Evolutionary conservation across 331 rosid species (phyloP), one percentile per base, ranked within the genome.

Genomic region (Acacia pycnantha): DNA sequence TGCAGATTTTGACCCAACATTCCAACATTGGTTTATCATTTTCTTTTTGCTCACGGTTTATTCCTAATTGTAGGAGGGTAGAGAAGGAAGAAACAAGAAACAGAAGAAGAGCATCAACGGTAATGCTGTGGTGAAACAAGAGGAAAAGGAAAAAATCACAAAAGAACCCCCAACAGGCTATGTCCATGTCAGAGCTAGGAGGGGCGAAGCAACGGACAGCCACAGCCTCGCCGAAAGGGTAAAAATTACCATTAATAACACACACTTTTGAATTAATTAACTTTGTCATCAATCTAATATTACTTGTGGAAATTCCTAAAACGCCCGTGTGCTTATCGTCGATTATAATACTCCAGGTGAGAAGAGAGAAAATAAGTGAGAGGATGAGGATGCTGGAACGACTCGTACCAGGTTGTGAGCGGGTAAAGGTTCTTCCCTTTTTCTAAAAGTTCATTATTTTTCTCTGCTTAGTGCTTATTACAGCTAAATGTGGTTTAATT

Each of bases 321-420:
- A 33, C 40, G 70, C 44, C 44, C 70, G 7, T 4, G 27, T 19
- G 47, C 13, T 19, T 33, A 24, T 21, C 21, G 10, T 58, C 15
- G 6, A 8, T 19, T 67, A 82, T 89, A 1, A 48, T 48, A 33
- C 37, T 33, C 37, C 43, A 95, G 98, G 93, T 89, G 41, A 93
- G 98, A 88, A 92, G 98, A 81, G 98, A 93, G 82, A 95, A 93
- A 84, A 95, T 95, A 75, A 93, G 98, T 85, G 97, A 90, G 87
- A 95, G 94, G 91, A 93, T 95, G 96, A 91, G 85, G 90, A 89
- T 85, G 84, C 78, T 95, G 84, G 97, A 93, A 77, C 80, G 82
- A 79, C 94, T 95, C 79, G 97, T 95, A 66, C 98, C 98, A 2
- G 98, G 98, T 50, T 95, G 98, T 87, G 98, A 95, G 82, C 92